phyloP scores from a whole-genome alignment of 139 green algal species.

The Yamagishiella unicocca region DNA sequence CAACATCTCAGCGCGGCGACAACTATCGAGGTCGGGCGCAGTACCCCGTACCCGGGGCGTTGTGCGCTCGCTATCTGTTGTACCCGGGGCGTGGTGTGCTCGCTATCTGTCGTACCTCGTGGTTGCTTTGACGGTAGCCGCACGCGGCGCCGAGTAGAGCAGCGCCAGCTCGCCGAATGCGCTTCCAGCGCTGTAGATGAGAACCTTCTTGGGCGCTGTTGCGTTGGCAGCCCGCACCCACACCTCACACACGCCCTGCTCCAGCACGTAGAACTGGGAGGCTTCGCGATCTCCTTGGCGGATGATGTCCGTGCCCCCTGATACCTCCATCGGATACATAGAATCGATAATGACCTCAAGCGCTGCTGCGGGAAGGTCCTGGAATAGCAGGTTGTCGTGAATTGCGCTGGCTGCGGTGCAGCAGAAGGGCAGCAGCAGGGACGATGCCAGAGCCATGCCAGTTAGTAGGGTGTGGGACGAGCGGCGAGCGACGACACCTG shows the following conservation, averaged over 20 bases:
- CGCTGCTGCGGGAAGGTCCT: conserved; percentile 70
- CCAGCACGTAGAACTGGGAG: conserved; percentile 71
- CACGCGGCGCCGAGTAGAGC: conserved; percentile 89
- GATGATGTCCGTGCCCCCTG: conserved; percentile 80
- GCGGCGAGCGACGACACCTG: neutral
- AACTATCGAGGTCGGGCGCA: no score
- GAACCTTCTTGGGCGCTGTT: conserved; percentile 47
- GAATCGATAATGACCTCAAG: conserved; percentile 83
- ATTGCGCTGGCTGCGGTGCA: conserved; percentile 69
- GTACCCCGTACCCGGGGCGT: no score
- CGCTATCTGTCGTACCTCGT: conserved; percentile 52
- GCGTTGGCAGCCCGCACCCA: conserved; percentile 40
- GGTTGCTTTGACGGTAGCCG: conserved; percentile 86
- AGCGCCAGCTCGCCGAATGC: conserved; percentile 95
- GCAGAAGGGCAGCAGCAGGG: neutral
- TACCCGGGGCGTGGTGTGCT: no score
- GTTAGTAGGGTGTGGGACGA: neutral
- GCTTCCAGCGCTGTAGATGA: conserved; percentile 62
- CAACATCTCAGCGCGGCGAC: no score
- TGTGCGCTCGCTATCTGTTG: no score
- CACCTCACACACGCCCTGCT: conserved; percentile 63
- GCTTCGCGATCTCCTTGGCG: conserved; percentile 64
- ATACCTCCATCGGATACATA: conserved; percentile 73
- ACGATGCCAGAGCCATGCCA: no score
- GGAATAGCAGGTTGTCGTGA: conserved; percentile 83